Conservation (phyloP, 2,329 filamentous ascomycete genomes). For the Neocatenulostroma microsporum region DNA sequence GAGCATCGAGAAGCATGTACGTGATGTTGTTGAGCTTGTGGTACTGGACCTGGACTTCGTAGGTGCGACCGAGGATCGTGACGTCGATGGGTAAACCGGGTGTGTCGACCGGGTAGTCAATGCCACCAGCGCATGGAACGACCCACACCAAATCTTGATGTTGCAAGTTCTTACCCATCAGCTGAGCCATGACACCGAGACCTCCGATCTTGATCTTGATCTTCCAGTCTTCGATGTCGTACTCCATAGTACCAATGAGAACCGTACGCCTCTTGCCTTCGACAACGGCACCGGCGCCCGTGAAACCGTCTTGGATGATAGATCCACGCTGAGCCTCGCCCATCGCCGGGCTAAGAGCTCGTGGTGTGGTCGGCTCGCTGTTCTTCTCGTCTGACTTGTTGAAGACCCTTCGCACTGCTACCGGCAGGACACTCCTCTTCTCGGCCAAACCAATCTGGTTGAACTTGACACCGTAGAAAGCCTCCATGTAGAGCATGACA, state of each 20-base stretch:
- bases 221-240: conserved; percentile 60
- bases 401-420: conserved; percentile 18
- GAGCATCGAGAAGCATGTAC: conserved; percentile 57
- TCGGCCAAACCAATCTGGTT: conserved; percentile 49
- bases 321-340: conserved; percentile 10
- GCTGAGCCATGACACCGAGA: conserved; percentile 59
- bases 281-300: too few relatives aligned
- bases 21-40: conserved; percentile 56
- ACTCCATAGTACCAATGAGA: conserved; percentile 62
- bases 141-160: conserved; percentile 56
- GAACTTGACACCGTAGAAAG: conserved; percentile 55
- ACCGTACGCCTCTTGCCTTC: conserved; percentile 39
- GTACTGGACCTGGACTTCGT: conserved; percentile 55
- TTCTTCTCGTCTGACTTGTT: conserved; percentile 20
- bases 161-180: conserved; percentile 57
- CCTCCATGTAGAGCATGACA: conserved; percentile 50
- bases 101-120: conserved; percentile 54
- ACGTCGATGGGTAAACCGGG: conserved; percentile 53
- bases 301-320: conserved; percentile 17
- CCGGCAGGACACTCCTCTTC: conserved; percentile 34
- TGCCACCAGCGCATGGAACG: conserved; percentile 47
- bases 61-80: conserved; percentile 50
- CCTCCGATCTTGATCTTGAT: conserved; percentile 65
- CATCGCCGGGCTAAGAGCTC: conserved; percentile 11
- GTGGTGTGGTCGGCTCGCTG: conserved; percentile 8